A percentile compares a stretch with the other conserved stretches of the same genome.
These are phyloP conservation scores for Atkinsonella hypoxylon DNA, from an alignment of 2,329 filamentous ascomycete genomes.

Conservation along the genomic window DNA sequence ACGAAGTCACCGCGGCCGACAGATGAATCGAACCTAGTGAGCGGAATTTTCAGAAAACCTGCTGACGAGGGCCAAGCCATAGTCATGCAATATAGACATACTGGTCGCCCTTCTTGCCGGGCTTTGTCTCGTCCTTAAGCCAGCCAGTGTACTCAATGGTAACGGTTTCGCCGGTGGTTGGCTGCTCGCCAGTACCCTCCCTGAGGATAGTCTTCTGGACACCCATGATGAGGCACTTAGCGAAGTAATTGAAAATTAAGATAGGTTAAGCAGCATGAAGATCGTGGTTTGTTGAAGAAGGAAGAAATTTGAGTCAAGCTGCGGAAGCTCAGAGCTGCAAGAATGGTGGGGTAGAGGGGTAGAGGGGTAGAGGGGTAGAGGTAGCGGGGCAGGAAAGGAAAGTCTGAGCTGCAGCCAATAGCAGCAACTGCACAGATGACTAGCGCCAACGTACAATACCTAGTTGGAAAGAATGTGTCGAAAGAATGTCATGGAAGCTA, in stretches of 20 bases:
- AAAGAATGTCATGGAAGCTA: not conserved
- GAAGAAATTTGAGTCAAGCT: not conserved
- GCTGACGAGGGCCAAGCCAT: not conserved
- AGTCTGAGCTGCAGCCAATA: slow-evolving; percentile 1
- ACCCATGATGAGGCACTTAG: slow-evolving; percentile 42
- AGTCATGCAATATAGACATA: slow-evolving; percentile 30
- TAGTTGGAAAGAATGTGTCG: not conserved
- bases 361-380: not conserved
- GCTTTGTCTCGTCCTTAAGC: slow-evolving; percentile 54
- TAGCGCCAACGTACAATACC: not conserved
- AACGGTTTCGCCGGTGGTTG: slow-evolving; percentile 58
- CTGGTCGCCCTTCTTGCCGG: slow-evolving; percentile 58
- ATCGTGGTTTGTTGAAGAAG: not conserved
- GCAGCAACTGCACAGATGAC: not conserved
- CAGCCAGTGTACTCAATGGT: slow-evolving; percentile 87
- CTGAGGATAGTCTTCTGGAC: slow-evolving; percentile 56
- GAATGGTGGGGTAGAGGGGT: slow-evolving; percentile 1
- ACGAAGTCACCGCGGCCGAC: slow-evolving; percentile 65
- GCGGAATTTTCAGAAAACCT: not conserved
- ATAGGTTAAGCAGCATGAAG: not conserved
- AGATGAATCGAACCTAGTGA: slow-evolving; percentile 75
- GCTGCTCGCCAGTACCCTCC: slow-evolving; percentile 50
- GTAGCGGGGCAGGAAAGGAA: not conserved
- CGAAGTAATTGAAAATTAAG: not conserved
- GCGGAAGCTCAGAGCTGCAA: not conserved